A percentile compares a stretch with the other conserved stretches of the same genome.
phyloP scores from a whole-genome alignment of 305 asterid genomes.

The Rubia peregrina region DNA sequence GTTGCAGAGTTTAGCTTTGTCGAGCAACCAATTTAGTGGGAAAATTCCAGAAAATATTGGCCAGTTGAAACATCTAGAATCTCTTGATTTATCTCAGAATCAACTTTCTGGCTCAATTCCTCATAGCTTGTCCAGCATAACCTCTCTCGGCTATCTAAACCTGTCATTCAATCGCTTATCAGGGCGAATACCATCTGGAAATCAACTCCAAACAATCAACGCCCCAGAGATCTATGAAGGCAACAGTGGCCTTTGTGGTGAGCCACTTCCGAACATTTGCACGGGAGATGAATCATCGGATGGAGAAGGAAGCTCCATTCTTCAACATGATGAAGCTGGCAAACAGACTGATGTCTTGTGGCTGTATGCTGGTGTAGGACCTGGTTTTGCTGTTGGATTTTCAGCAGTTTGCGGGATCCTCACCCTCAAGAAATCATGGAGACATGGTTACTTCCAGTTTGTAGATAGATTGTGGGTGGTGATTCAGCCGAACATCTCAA shows the following conservation, averaged over 20 bases:
- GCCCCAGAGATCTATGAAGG: conserved; percentile 23
- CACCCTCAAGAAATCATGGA: conserved; percentile 14
- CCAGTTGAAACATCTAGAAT: conserved; percentile 16
- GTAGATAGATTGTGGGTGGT: not conserved
- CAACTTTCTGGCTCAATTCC: conserved; percentile 26
- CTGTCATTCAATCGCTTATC: conserved; percentile 27
- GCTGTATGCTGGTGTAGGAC: conserved; percentile 18
- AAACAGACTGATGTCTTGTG: not conserved
- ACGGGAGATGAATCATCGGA: not conserved
- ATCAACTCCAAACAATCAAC: conserved; percentile 30
- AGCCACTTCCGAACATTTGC: conserved; percentile 8
- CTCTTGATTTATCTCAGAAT: conserved; percentile 34
- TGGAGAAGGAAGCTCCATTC: not conserved
- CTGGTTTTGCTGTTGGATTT: conserved; percentile 15
- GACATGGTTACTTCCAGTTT: conserved; percentile 1
- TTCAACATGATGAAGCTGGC: not conserved
- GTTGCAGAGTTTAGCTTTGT: not conserved
- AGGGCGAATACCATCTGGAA: conserved; percentile 31
- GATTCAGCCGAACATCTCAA: not conserved
- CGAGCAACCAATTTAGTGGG: not conserved
- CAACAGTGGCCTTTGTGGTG: conserved; percentile 22
- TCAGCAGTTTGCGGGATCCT: conserved; percentile 5
- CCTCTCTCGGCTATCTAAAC: conserved; percentile 23
- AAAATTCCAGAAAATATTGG: conserved; percentile 4
- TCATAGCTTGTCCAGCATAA: conserved; percentile 19